Percentiles rank a stretch among this genome's conserved stretches.
These are phyloP conservation scores for Dactylellina drechsleri DNA, from an alignment of 2,329 filamentous ascomycete genomes.

Conservation along the genomic window DNA sequence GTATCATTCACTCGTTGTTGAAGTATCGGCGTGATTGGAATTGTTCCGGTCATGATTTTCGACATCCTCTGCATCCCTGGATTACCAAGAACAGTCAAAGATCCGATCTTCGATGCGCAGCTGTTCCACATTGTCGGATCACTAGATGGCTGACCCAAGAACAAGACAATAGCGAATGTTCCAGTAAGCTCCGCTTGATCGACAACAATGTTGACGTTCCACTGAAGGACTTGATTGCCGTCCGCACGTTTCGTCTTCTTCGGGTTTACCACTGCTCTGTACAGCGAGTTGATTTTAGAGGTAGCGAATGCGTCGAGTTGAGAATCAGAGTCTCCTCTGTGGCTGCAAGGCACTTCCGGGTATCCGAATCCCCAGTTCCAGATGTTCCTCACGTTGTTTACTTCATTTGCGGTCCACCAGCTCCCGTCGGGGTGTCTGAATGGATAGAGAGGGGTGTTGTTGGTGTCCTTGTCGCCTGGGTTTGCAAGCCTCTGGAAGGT, in stretches of 20 bases:
- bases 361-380: slow-evolving; percentile 55
- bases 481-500: slow-evolving; percentile 46
- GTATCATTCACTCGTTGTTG: slow-evolving; percentile 5
- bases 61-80: slow-evolving; percentile 20
- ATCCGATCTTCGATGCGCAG: slow-evolving; percentile 12
- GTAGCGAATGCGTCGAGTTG: slow-evolving; percentile 48
- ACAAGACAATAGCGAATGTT: slow-evolving; percentile 32
- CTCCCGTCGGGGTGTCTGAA: slow-evolving; percentile 51
- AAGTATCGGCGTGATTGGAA: slow-evolving; percentile 24
- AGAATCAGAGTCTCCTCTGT: not conserved
- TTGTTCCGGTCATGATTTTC: slow-evolving; percentile 20
- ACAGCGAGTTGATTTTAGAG: slow-evolving; percentile 52
- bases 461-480: slow-evolving; percentile 21
- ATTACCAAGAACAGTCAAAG: slow-evolving; percentile 35
- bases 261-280: slow-evolving; percentile 13
- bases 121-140: slow-evolving; percentile 17
- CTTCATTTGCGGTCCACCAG: slow-evolving; percentile 51
- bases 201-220: slow-evolving; percentile 55
- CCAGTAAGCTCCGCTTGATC: slow-evolving; percentile 55
- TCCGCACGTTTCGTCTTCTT: slow-evolving; percentile 3
- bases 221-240: slow-evolving; percentile 33
- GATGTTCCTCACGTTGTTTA: slow-evolving; percentile 43
- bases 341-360: slow-evolving; percentile 55
- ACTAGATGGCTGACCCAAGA: slow-evolving; percentile 17
- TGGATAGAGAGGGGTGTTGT: slow-evolving; percentile 56